A percentile compares a stretch with the other conserved stretches of the same genome.
Evolutionary conservation across 192 early-diverging fungal species (phyloP).

Genomic region (Paraglomus brasilianum): DNA sequence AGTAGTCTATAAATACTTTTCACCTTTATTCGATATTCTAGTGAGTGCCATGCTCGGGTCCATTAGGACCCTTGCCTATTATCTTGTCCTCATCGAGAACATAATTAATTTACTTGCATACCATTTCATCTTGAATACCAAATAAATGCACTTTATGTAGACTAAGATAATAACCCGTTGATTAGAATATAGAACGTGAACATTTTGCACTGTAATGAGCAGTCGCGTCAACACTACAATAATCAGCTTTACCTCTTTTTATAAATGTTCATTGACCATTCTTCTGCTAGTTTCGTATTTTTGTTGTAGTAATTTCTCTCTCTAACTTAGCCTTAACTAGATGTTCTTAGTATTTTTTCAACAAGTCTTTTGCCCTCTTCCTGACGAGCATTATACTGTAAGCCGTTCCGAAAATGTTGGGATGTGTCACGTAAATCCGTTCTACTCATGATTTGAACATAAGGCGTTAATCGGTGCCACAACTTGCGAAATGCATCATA

Average conservation of each 20-base stretch:
- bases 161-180: constrained; percentile 21
- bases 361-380: constrained; percentile 9
- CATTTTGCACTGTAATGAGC: constrained; percentile 30
- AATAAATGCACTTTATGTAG: constrained; percentile 28
- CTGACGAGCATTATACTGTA: constrained; percentile 19
- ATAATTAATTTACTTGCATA: constrained; percentile 27
- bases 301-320: constrained; percentile 30
- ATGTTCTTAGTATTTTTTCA: constrained; percentile 23
- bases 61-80: constrained; percentile 17
- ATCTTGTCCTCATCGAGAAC: constrained; percentile 21
- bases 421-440: constrained; percentile 17
- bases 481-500: constrained; percentile 26
- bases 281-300: constrained; percentile 25
- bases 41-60: constrained; percentile 11
- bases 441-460: constrained; percentile 26
- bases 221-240: constrained; percentile 24
- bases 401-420: constrained; percentile 14
- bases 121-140: constrained; percentile 30
- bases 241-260: constrained; percentile 8
- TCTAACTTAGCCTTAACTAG: constrained; percentile 10
- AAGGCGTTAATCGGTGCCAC: constrained; percentile 18
- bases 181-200: constrained; percentile 20
- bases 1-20: too few relatives aligned
- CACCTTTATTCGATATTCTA: constrained; percentile 32
- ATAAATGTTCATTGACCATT: constrained; percentile 9